Conservation (phyloP, 495 filamentous ascomycete genomes). For the Neurospora cerealis region DNA sequence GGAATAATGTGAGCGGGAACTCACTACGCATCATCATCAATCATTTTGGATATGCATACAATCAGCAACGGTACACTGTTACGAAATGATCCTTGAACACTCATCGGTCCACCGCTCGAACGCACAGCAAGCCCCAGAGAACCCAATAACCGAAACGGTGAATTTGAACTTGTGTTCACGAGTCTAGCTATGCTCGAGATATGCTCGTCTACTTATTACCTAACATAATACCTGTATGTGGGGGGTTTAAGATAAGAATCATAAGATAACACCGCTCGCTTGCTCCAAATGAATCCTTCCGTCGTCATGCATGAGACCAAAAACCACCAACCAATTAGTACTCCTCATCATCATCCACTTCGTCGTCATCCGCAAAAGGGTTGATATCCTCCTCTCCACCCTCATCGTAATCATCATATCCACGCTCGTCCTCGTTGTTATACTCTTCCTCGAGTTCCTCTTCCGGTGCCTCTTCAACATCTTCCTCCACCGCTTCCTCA, state of each 20-base stretch:
- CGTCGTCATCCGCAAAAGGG: slow-evolving; percentile 14
- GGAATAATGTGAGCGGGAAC: neutral
- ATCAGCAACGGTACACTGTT: neutral
- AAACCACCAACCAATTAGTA: neutral
- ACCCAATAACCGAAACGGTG: neutral
- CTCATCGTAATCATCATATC: slow-evolving; percentile 24
- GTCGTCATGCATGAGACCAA: neutral
- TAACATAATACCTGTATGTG: neutral
- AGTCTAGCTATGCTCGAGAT: neutral
- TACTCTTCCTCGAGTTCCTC: slow-evolving; percentile 14
- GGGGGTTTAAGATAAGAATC: neutral
- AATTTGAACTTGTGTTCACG: neutral
- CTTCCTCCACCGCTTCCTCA: slow-evolving; percentile 3
- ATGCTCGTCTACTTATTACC: neutral
- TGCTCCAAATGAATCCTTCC: neutral
- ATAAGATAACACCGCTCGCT: neutral
- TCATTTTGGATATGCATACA: neutral
- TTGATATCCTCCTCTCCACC: slow-evolving; percentile 17
- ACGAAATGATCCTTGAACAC: neutral
- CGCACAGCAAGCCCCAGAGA: neutral
- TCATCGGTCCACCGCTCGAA: neutral
- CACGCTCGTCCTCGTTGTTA: slow-evolving; percentile 12
- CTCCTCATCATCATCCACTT: slow-evolving; percentile 11
- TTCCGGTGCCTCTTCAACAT: slow-evolving; percentile 8
- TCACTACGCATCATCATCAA: neutral